Evolutionary conservation across 176 grass and related monocot genomes (phyloP), one percentile per base, ranked within the genome.

Genomic region (Thinopyrum elongatum): DNA sequence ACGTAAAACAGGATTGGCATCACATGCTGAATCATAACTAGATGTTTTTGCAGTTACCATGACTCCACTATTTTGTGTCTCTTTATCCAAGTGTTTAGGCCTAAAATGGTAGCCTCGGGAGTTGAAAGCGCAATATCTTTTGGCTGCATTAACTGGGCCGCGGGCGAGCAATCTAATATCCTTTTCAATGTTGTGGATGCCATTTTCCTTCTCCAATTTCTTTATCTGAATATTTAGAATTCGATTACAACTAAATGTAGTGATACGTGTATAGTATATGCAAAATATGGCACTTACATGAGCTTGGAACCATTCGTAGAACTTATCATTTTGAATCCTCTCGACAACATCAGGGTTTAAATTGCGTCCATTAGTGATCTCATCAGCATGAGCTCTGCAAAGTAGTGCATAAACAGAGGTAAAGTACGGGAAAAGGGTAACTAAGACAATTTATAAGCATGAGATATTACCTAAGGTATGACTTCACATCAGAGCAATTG

Each of bases 401-500:
- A 53, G 5, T 21, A 67, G 16, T 16, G 34, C 3, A 4, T 28
- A 44, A 8, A 51, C 11, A 51, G 1, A 16, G 47, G 47, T 51
- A 0, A 51, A 51, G 47, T 4, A 7, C 13, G 21, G 3, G 1
- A 42, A 42, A 70, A 30, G 14, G 12, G 22, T 12, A 14, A 25
- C 4, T 62, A 59, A 2, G 67, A 57, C 4, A 61, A 5, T n/a
- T 15, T 66, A 39, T 3, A 4, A 83, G 14, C 16, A 22, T 13
- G 9, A 81, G 4, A 82, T 61, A 62, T 84, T 91, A 80, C 84
- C 57, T 30, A 17, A 79, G 57, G 34, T 73, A 86, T 28, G 28
- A 9, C n/a, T 51, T 26, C 15, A 81, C 64, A 39, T 60, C 21
- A 1, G 28, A 49, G 80, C 51, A 86, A 76, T 90, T 84, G 7